Base-by-base conservation (phyloP, 164 flowering plant species). In the Santalum album region DNA sequence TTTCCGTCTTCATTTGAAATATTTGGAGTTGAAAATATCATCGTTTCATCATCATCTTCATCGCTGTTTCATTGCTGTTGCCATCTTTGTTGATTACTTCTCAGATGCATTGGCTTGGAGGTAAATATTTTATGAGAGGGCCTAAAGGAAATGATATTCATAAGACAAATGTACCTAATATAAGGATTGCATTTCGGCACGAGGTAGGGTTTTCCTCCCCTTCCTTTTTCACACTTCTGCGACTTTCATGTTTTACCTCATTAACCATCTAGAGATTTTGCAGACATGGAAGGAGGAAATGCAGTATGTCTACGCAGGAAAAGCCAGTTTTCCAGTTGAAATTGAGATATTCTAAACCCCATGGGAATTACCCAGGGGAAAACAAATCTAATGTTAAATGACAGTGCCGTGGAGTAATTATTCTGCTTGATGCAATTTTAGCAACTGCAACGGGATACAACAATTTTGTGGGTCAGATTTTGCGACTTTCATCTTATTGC, bases 271-370 rank as follows among this genome's bases (percentile, higher is more conserved):
- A 0, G 57, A 46, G 51, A 54, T 53, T 59, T 61, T 63, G 71
- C 78, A 80, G 86, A 72, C 80, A 59, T 82, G 88, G 88, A 74
- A 64, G 60, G 88, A 80, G 50, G 88, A 82, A 61, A 78, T 82
- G 80, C 79, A 69, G 63, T 75, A 72, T 25, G 69, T 82, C 10
- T 82, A 76, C 58, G 57, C 59, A 0, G 81, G 83, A 63, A 73
- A 59, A 46, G 84, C 79, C 40, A 67, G 27, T 25, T 53, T 75
- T 45, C 75, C 87, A 20, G 70, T 69, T 55, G 80, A 77, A 2
- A 49, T 75, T 25, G 75, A 72, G 18, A 29, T 29, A 4, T 29
- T 29, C 9, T 29, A 29, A 29, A 29, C 34, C 9, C 9, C 34
- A 29, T 9, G 6, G 34, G 9, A 29, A 9, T n/a, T n/a, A n/a